Percentiles rank a stretch among this genome's conserved stretches.
phyloP scores from a whole-genome alignment of 495 filamentous ascomycete species.

The Annulohypoxylon bovei region DNA sequence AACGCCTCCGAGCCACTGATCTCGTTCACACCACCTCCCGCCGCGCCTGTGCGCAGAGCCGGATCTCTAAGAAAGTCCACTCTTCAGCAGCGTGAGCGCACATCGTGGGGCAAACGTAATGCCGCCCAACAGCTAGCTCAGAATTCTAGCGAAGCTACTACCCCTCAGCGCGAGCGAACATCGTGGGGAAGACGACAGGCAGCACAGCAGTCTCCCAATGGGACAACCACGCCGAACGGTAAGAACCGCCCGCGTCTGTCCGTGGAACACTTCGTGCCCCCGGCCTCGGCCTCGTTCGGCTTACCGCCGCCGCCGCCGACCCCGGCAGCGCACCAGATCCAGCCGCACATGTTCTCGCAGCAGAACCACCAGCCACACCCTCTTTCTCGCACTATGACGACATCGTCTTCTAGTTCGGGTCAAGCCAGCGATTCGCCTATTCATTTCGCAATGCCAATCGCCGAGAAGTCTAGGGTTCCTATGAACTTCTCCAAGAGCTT shows the following conservation, averaged over 20 bases:
- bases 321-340: slow-evolving; percentile 54
- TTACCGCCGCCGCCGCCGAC: slow-evolving; percentile 62
- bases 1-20: slow-evolving; percentile 46
- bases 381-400: slow-evolving; percentile 82
- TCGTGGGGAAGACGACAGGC: slow-evolving; percentile 63
- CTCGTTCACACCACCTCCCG: slow-evolving; percentile 42
- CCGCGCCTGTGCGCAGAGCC: slow-evolving; percentile 60
- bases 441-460: slow-evolving; percentile 66
- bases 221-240: slow-evolving; percentile 60
- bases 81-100: slow-evolving; percentile 79
- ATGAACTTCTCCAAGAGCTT: slow-evolving; percentile 84
- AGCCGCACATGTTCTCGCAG: slow-evolving; percentile 53
- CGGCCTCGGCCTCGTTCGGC: slow-evolving; percentile 67
- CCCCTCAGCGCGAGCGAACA: slow-evolving; percentile 48
- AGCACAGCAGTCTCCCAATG: slow-evolving; percentile 54
- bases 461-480: slow-evolving; percentile 54
- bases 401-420: slow-evolving; percentile 81
- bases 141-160: slow-evolving; percentile 57
- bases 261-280: slow-evolving; percentile 74
- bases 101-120: slow-evolving; percentile 65
- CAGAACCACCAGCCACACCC: slow-evolving; percentile 75
- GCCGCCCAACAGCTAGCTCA: slow-evolving; percentile 58
- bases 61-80: slow-evolving; percentile 87
- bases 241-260: slow-evolving; percentile 75
- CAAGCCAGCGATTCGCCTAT: slow-evolving; percentile 79